Conservation (phyloP, 2,329 filamentous ascomycete genomes). For the Fusarium napiforme region DNA sequence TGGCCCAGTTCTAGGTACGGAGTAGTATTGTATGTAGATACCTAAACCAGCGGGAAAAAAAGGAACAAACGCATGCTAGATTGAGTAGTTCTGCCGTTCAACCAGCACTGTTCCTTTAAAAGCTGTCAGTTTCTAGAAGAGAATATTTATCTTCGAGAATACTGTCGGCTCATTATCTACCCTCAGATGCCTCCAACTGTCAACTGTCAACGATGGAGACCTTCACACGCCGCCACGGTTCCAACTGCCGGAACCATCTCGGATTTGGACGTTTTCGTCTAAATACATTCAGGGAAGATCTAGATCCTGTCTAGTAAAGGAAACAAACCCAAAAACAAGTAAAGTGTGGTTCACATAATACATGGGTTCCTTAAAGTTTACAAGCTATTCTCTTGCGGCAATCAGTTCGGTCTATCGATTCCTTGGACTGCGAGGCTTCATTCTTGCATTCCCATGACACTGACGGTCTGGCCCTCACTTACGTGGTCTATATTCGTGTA, state of each 20-base stretch:
- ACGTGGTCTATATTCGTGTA: not conserved
- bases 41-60: not conserved
- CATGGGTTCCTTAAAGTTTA: not conserved
- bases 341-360: not conserved
- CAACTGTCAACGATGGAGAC: not conserved
- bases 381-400: not conserved
- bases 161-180: not conserved
- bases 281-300: not conserved
- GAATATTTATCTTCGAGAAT: not conserved
- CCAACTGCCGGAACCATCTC: constrained; percentile 2
- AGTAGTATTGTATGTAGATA: not conserved
- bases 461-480: not conserved
- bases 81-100: not conserved
- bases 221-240: not conserved
- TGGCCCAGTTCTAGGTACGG: not conserved
- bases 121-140: not conserved
- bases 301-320: not conserved
- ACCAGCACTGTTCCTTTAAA: not conserved
- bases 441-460: constrained; percentile 19
- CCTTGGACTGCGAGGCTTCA: not conserved
- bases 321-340: not conserved
- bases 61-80: not conserved
- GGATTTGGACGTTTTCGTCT: constrained; percentile 14
- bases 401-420: not conserved
- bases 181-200: not conserved